Base-by-base conservation (phyloP, 2,329 filamentous ascomycete genomes). In the Trichophyton schoenleinii region DNA sequence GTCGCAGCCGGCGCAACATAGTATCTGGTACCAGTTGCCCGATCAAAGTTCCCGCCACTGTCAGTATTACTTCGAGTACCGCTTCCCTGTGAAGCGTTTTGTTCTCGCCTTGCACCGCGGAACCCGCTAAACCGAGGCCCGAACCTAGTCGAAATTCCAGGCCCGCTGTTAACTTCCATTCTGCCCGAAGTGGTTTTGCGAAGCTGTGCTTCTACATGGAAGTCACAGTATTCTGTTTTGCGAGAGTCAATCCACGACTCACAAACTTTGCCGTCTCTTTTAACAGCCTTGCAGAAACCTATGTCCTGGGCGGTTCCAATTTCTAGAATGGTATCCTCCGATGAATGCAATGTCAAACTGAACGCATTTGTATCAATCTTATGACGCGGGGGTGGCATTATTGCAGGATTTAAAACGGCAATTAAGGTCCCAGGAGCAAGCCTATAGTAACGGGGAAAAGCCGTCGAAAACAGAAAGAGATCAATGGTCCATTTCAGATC, bases 401-500 rank as follows among this genome's bases (percentile, higher is more conserved):
- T 87, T 18, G 80, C 85, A 0, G 94, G 94, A 70, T 99, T 99
- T 34, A 99, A 79, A 28, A 99, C 88, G 3, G 92, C 94, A 61
- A 99, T 80, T 1, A 97, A 82, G 0, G 91, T 96, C n/a, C 94
- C 94, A 1, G 89, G 83, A 0, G 86, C 86, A n/a, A 97, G 78
- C 70, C 95, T 95, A 87, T 92, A 97, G 77, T 94, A 99, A 60
- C 88, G 85, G 15, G 89, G 87, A 68, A 97, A 96, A 5, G 90
- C 95, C 0, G 87, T 85, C 68, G 89, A 88, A 74, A 99, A 99
- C 13, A 99, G 82, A 68, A 91, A 97, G 48, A 97, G 81, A 65
- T 97, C 91, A 11, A 99, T 74, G 67, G 96, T 90, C 84, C 86
- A 96, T 68, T 90, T 87, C 9, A 99, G 78, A 72, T 99, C 92